Percentiles rank a stretch among this genome's conserved stretches.
phyloP scores from a whole-genome alignment of 2,329 filamentous ascomycete species.

The Decorospora gaudefroyi region DNA sequence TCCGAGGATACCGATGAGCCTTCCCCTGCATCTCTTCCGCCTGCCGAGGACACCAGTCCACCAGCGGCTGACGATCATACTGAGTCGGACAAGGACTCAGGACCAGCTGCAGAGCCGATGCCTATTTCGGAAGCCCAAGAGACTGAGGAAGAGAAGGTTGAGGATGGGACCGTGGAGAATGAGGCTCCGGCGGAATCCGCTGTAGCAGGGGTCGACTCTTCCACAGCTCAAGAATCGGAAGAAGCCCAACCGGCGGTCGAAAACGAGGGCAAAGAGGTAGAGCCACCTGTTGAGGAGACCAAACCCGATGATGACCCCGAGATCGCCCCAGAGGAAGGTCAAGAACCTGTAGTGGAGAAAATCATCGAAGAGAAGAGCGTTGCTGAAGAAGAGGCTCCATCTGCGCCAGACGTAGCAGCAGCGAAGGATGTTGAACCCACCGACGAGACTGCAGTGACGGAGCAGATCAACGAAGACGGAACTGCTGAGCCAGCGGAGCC shows the following conservation, averaged over 20 bases:
- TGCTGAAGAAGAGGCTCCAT: constrained; percentile 3
- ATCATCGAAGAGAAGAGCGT: not conserved
- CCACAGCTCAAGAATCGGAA: not conserved
- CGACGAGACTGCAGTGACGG: constrained; percentile 1
- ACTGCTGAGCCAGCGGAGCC: not conserved
- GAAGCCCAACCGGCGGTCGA: not conserved
- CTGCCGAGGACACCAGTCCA: too few relatives aligned
- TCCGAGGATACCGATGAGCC: not conserved
- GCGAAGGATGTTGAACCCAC: constrained; percentile 1
- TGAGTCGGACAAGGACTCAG: not conserved
- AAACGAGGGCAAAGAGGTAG: not conserved
- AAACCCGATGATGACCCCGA: not conserved
- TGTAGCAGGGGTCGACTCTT: not conserved
- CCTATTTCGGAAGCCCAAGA: not conserved
- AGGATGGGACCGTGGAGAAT: constrained; percentile 1
- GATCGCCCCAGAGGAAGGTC: not conserved
- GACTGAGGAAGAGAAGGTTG: not conserved
- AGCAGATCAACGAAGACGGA: constrained; percentile 11
- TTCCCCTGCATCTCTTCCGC: too few relatives aligned
- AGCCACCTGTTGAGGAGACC: constrained; percentile 1
- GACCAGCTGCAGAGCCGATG: not conserved
- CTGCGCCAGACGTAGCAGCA: constrained; percentile 2
- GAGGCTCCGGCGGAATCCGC: not conserved
- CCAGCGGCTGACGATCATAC: not conserved
- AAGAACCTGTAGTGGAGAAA: constrained; percentile 3